Base-by-base conservation (phyloP, 495 filamentous ascomycete species). In the Talaromyces borbonicus region DNA sequence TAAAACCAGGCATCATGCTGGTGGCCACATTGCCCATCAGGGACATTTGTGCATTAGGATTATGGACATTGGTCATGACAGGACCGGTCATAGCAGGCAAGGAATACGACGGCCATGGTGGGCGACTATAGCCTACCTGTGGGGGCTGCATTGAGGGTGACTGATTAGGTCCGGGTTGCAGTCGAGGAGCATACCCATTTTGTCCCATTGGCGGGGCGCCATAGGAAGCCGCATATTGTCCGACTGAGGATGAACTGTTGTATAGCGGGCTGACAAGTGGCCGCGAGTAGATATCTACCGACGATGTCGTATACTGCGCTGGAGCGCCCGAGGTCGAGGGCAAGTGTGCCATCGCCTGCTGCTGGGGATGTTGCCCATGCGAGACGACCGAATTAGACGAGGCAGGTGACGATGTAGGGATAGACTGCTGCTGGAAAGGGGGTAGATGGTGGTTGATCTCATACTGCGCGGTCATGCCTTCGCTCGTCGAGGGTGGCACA, bases 21-120 rank as follows among this genome's bases (percentile, higher is more conserved):
- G 67, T 56, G 47, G 77, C 73, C 66, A 86, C 72, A 8, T 73
- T 70, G 16, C 81, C 79, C 32, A 93, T 71, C 27, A 90, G 59
- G 8, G 80, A 68, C 62, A 92, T 75, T 37, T 80, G 80, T 2
- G 72, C 69, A 23, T 78, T 78, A 1, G 89, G 89, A 38, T 69
- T 79, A 53, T 87, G 81, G 23, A 87, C 67, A 59, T 90, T 85
- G 32, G 84, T 81, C 69, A 89, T 76, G 9, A 95, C 80, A 0
- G 87, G 80, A 0, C 83, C 84, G 5, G 67, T 64, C 71, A 83
- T 74, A 29, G 66, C 75, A 20, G 77, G 78, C 0, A 78, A 63
- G 20, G 66, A 68, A 52, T 82, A 83, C 2, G 66, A 70, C 8
- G 69, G 62, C 57, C 76, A 78, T 4, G 76, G 70, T 47, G 75